Base-by-base conservation (phyloP, 129 eudicot genomes). In the Tagetes erecta region DNA sequence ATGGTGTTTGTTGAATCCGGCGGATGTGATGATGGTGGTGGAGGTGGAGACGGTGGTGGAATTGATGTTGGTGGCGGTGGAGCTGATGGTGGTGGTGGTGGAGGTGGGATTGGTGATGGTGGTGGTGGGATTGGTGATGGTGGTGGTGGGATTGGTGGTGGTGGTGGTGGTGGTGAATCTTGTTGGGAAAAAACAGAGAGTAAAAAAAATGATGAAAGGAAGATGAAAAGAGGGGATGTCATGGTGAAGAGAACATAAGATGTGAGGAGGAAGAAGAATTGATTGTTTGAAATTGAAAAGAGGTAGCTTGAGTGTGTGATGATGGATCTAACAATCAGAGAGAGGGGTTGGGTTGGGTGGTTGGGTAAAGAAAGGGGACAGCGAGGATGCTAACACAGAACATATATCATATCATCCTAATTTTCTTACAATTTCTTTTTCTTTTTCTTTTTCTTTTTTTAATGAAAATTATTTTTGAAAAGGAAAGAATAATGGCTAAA, bases 351-450 rank as follows among this genome's bases (percentile, higher is more conserved):
- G 13, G 62, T n/a, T 36, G 78, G 11, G 71, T 63, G 71, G 71
- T 68, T 47, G 71, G 62, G 27, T 20, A 20, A 20, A 57, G 63
- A 71, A 74, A 74, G 78, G 35, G 1, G 78, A 74, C 71, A 74
- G 78, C 78, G 63, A 74, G 41, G 78, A 73, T 45, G 69, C 34
- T 44, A 53, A 46, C 65, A 57, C 42, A 44, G 42, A 58, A 57
- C 68, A n/a, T 57, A 47, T 71, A 74, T 47, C 27, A 20, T 20
- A 20, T 20, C 27, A 20, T 20, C 27, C 27, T 20, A 20, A 20
- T 20, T 20, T 20, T 20, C 27, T 20, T 20, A 20, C 27, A 20
- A 20, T 20, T 20, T 20, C 27, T 20, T 20, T 20, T 20, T 20
- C 27, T 20, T 20, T 20, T 20, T 20, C 27, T 20, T 20, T 20